phyloP scores from a whole-genome alignment of 805 yeast genomes.

The Saccharomycopsis capsularis region DNA sequence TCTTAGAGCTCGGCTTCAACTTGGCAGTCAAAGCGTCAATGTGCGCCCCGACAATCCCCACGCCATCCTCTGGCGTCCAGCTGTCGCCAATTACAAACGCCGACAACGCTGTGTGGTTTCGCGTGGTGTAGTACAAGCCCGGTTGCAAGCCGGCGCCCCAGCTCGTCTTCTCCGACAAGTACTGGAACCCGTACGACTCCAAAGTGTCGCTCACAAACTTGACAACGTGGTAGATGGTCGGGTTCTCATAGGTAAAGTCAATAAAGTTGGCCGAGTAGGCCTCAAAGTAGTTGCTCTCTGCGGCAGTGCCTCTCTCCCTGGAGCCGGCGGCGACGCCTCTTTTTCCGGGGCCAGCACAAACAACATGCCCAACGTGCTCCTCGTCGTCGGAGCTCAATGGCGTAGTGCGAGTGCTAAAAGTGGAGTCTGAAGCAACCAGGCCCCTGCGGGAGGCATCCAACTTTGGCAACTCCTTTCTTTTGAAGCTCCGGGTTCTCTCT shows the following conservation, averaged over 20 bases:
- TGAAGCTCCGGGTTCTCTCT: background rate
- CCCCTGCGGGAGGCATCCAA: background rate
- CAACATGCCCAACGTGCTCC: background rate
- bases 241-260: constrained; percentile 63
- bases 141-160: constrained; percentile 41
- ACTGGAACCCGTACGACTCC: constrained; percentile 53
- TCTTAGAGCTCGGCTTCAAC: constrained; percentile 66
- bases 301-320: background rate
- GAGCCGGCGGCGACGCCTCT: background rate
- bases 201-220: constrained; percentile 42
- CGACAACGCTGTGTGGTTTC: constrained; percentile 61
- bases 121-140: constrained; percentile 58
- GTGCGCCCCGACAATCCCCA: constrained; percentile 69
- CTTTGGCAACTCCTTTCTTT: background rate
- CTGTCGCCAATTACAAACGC: constrained; percentile 65
- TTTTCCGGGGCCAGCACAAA: background rate
- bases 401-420: background rate
- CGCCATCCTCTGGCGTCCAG: constrained; percentile 60
- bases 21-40: constrained; percentile 63
- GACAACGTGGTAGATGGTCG: constrained; percentile 73
- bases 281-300: constrained; percentile 24
- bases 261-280: constrained; percentile 46
- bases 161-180: constrained; percentile 53
- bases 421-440: background rate
- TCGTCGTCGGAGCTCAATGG: background rate